A percentile compares a stretch with the other conserved stretches of the same genome.
These are phyloP conservation scores for Lipomyces starkeyi DNA, from an alignment of 805 yeast species.

Conservation along the genomic window DNA sequence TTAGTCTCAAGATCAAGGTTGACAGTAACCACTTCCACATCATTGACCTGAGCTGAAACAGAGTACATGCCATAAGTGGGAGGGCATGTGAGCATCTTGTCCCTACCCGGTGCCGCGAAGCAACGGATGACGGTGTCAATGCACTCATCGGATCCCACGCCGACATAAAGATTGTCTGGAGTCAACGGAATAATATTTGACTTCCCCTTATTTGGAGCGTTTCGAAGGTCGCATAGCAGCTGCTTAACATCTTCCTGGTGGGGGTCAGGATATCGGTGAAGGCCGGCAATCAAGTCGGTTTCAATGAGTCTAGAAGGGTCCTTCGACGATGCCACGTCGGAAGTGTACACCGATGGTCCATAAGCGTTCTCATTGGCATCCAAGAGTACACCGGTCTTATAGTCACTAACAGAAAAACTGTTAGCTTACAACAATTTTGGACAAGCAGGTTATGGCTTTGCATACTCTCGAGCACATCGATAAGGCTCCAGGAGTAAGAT, in stretches of 20 bases:
- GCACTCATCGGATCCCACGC: conserved; percentile 97
- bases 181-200: conserved; percentile 48
- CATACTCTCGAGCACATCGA: conserved; percentile 88
- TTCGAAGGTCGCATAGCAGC: conserved; percentile 74
- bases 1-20: conserved; percentile 64
- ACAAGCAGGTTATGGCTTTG: background rate
- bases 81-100: conserved; percentile 83
- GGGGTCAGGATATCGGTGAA: conserved; percentile 96
- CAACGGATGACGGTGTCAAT: conserved; percentile 89
- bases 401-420: conserved; percentile 56
- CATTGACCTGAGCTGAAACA: conserved; percentile 89
- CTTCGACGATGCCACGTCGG: background rate
- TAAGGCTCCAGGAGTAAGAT: conserved; percentile 85
- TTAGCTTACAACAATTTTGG: background rate
- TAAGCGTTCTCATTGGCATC: conserved; percentile 97
- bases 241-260: conserved; percentile 81
- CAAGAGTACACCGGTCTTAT: conserved; percentile 80
- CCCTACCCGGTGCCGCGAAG: conserved; percentile 79
- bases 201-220: conserved; percentile 50
- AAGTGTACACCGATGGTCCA: conserved; percentile 70
- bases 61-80: conserved; percentile 98
- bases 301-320: conserved; percentile 46
- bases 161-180: conserved; percentile 80
- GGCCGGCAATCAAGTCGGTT: conserved; percentile 58
- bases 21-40: conserved; percentile 75